A percentile compares a stretch with the other conserved stretches of the same genome.
Conservation (phyloP, 2,329 filamentous ascomycete genomes). For the Alternaria rosae region DNA sequence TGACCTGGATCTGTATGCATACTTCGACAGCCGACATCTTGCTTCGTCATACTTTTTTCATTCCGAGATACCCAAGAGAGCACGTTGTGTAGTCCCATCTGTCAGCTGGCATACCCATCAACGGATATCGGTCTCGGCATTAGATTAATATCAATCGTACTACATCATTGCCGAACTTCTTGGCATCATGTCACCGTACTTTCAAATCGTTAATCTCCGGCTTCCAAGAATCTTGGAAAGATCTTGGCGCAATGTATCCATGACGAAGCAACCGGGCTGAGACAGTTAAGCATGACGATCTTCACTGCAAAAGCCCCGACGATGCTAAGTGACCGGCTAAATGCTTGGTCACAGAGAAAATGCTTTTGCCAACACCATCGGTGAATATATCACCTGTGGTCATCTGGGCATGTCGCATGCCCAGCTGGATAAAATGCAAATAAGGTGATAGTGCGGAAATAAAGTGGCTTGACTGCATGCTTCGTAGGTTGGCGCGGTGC, state of each 20-base stretch:
- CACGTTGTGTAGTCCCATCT: neutral
- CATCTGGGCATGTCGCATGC: constrained; percentile 16
- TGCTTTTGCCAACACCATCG: constrained; percentile 27
- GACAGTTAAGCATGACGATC: constrained; percentile 2
- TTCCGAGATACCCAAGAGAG: neutral
- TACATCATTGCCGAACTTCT: neutral
- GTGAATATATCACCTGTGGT: constrained; percentile 6
- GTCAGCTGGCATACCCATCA: neutral
- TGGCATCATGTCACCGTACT: constrained; percentile 4
- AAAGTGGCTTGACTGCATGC: constrained; percentile 21
- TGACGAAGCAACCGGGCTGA: constrained; percentile 5
- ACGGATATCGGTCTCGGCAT: neutral
- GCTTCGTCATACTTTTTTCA: neutral
- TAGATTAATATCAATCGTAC: constrained; percentile 5
- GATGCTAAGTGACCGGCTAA: constrained; percentile 37
- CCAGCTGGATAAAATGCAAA: constrained; percentile 18
- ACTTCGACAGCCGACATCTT: neutral
- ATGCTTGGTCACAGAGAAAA: constrained; percentile 27
- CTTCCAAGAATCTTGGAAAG: neutral
- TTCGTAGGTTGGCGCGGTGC: constrained; percentile 17
- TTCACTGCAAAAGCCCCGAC: neutral
- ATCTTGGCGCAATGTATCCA: constrained; percentile 17
- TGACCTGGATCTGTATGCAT: neutral
- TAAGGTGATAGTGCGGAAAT: constrained; percentile 19
- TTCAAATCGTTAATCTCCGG: neutral